Conservation (phyloP, 148 eudicot genomes). For the Persicaria tinctoria region DNA sequence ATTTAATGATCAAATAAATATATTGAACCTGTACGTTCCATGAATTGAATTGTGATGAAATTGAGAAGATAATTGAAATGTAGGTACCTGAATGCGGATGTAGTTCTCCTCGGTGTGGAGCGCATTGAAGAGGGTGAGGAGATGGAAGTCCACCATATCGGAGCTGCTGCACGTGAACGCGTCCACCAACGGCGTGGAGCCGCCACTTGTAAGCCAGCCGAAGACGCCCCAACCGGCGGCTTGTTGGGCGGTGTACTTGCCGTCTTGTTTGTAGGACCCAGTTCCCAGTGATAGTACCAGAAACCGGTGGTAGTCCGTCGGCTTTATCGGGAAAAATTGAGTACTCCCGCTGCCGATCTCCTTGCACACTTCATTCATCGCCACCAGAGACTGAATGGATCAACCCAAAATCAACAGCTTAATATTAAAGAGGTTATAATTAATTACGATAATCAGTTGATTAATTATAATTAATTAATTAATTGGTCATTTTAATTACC, state of each 20-base stretch:
- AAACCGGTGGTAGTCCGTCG: conserved; percentile 29
- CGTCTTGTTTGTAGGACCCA: conserved; percentile 26
- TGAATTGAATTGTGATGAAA: background rate
- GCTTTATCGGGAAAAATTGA: conserved; percentile 29
- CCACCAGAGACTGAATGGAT: conserved; percentile 32
- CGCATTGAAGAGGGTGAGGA: conserved; percentile 22
- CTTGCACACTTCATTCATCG: conserved; percentile 44
- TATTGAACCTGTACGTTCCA: too few relatives aligned
- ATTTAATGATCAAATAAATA: too few relatives aligned
- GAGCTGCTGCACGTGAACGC: conserved; percentile 19
- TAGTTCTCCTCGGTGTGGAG: conserved; percentile 23
- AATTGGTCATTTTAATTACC: conserved; percentile 17
- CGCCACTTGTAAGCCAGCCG: conserved; percentile 23
- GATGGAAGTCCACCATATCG: conserved; percentile 30
- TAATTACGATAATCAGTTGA: too few relatives aligned
- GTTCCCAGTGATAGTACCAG: conserved; percentile 54
- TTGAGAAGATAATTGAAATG: background rate
- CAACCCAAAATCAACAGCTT: too few relatives aligned
- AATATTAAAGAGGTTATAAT: too few relatives aligned
- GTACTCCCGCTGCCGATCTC: conserved; percentile 24
- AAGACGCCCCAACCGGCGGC: conserved; percentile 36
- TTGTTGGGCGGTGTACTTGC: conserved; percentile 26
- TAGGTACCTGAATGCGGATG: conserved; percentile 26
- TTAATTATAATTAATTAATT: too few relatives aligned
- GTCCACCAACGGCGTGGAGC: conserved; percentile 23